Evolutionary conservation across 306 rosid genomes (phyloP).

Genomic region (Prunus kanzakura): DNA sequence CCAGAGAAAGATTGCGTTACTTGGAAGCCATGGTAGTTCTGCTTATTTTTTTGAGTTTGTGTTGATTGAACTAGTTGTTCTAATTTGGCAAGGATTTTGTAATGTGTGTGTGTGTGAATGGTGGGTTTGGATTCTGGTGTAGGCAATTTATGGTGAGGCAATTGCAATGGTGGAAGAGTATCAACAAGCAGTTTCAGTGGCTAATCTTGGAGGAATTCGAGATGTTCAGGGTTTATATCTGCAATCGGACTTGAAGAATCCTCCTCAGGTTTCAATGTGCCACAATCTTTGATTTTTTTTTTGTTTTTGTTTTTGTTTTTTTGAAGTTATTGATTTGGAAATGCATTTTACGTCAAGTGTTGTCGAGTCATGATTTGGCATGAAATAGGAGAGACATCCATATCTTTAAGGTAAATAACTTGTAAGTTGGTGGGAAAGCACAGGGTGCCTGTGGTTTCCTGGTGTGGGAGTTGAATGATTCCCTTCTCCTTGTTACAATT

Average conservation of each 20-base stretch:
- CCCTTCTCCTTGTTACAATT: background rate
- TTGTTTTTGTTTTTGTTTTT: background rate
- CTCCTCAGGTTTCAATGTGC: constrained; percentile 72
- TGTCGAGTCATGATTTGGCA: background rate
- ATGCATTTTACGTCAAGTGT: background rate
- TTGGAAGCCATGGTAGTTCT: constrained; percentile 76
- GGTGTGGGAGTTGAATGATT: background rate
- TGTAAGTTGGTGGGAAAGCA: background rate
- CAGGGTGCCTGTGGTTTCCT: background rate
- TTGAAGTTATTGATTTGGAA: background rate
- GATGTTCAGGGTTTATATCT: constrained; percentile 59
- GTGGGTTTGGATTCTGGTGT: constrained; percentile 31
- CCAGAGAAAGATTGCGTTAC: constrained; percentile 85
- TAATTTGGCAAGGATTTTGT: background rate
- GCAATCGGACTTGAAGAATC: constrained; percentile 70
- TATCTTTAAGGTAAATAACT: background rate
- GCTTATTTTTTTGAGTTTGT: background rate
- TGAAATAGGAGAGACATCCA: background rate
- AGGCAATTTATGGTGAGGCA: constrained; percentile 90
- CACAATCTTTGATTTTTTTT: background rate
- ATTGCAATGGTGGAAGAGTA: constrained; percentile 88
- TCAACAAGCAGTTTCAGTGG: constrained; percentile 70
- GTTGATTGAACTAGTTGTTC: background rate
- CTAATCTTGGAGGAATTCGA: constrained; percentile 63
- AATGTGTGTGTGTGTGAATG: background rate